These are phyloP conservation scores for Magnaporthales sp. DNA, from an alignment of 2,329 filamentous ascomycete species.

Conservation along the genomic window DNA sequence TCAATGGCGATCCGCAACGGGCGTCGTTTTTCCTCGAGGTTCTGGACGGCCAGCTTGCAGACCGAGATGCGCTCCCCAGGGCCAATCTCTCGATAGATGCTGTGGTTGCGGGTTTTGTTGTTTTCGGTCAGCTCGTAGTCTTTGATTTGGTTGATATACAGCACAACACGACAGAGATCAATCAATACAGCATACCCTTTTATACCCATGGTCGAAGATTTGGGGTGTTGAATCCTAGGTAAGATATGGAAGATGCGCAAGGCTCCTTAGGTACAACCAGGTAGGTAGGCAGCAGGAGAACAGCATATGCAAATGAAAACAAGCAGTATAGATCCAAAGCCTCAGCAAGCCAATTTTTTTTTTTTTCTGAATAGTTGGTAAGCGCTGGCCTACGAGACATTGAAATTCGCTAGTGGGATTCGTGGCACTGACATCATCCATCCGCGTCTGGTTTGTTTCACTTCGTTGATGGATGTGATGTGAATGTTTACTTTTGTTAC, in stretches of 20 bases:
- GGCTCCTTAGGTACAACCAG: not conserved
- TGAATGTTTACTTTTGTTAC: not conserved
- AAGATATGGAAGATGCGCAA: not conserved
- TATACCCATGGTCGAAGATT: conserved; percentile 47
- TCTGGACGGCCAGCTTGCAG: conserved; percentile 71
- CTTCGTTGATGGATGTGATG: not conserved
- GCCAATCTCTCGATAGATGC: conserved; percentile 86
- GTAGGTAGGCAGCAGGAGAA: not conserved
- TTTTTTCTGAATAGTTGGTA: not conserved
- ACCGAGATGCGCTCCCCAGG: conserved; percentile 71
- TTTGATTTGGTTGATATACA: not conserved
- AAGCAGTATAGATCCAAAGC: not conserved
- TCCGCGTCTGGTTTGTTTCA: not conserved
- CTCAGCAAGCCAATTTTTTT: conserved; percentile 5
- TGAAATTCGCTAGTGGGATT: not conserved
- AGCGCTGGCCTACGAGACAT: not conserved
- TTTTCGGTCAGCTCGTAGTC: conserved; percentile 10
- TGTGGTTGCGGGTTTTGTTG: conserved; percentile 27
- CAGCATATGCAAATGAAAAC: not conserved
- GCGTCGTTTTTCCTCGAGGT: conserved; percentile 59
- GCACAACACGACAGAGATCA: not conserved
- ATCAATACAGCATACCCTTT: conserved; percentile 39
- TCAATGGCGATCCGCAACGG: conserved; percentile 87
- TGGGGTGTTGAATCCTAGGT: not conserved
- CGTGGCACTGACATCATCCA: not conserved